Evolutionary conservation across 2,329 filamentous ascomycete species (phyloP).

Genomic region (Diplodia intermedia): DNA sequence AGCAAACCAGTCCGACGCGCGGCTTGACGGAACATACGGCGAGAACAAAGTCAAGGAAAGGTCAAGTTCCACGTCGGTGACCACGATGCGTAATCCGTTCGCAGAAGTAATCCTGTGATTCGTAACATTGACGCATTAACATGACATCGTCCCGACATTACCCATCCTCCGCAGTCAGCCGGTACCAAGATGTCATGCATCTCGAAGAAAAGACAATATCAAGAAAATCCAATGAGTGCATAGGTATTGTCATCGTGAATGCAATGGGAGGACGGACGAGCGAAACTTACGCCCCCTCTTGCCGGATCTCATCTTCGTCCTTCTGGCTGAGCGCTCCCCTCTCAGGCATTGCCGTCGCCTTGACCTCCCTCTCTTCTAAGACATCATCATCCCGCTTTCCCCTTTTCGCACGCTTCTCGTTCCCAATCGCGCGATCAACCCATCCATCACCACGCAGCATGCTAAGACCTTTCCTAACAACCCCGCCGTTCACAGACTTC

Average conservation of each 20-base stretch:
- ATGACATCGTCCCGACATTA: not conserved
- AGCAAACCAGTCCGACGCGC: not conserved
- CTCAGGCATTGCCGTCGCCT: constrained; percentile 23
- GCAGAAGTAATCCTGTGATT: constrained; percentile 17
- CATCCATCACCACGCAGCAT: constrained; percentile 79
- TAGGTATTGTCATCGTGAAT: constrained; percentile 10
- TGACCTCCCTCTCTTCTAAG: constrained; percentile 23
- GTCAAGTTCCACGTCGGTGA: constrained; percentile 23
- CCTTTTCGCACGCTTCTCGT: constrained; percentile 30
- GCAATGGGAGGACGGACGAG: not conserved
- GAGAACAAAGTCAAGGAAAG: constrained; percentile 22
- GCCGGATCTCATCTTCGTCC: constrained; percentile 13
- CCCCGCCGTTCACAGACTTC: constrained; percentile 68
- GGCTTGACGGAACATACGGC: constrained; percentile 14
- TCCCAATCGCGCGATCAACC: constrained; percentile 63
- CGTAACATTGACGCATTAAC: constrained; percentile 14
- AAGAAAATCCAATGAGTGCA: not conserved
- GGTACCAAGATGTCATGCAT: not conserved
- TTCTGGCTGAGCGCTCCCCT: constrained; percentile 11
- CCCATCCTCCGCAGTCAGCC: not conserved
- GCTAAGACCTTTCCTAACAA: constrained; percentile 74
- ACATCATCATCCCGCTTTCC: constrained; percentile 34
- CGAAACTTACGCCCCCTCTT: constrained; percentile 24
- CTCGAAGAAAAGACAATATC: not conserved
- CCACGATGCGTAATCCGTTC: constrained; percentile 16